Percentiles rank a stretch among this genome's conserved stretches.
phyloP scores from a whole-genome alignment of 257 asterid species.

The Craterostigma plantagineum region DNA sequence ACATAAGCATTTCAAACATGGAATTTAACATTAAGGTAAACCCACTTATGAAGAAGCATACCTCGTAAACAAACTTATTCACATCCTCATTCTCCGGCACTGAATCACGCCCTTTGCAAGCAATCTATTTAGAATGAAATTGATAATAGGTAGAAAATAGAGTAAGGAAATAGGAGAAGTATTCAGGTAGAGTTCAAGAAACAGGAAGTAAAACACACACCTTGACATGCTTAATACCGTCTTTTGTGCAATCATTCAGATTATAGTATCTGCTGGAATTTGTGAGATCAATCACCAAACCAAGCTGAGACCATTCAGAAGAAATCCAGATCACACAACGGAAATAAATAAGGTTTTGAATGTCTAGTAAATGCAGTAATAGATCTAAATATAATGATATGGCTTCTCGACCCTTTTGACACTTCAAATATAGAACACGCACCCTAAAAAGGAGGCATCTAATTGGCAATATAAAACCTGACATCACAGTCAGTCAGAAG shows the following conservation, averaged over 20 bases:
- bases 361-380: no score
- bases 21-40: no score
- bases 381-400: background rate
- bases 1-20: no score
- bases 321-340: slow-evolving; percentile 9
- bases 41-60: slow-evolving; percentile 13
- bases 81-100: slow-evolving; percentile 88
- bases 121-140: slow-evolving; percentile 32
- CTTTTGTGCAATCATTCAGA: slow-evolving; percentile 48
- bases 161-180: slow-evolving; percentile 1
- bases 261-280: slow-evolving; percentile 78
- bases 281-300: slow-evolving; percentile 93
- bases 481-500: background rate
- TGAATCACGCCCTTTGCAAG: slow-evolving; percentile 96
- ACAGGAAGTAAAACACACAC: slow-evolving; percentile 22
- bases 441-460: slow-evolving; percentile 6
- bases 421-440: no score
- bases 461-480: background rate
- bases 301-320: slow-evolving; percentile 51
- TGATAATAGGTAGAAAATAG: slow-evolving; percentile 13
- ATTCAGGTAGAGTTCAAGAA: background rate
- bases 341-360: slow-evolving; percentile 1
- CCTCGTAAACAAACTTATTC: slow-evolving; percentile 80
- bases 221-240: slow-evolving; percentile 90
- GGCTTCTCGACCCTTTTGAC: no score